Conservation (phyloP, 177 flowering plant genomes). For the Vitis hybrid region DNA sequence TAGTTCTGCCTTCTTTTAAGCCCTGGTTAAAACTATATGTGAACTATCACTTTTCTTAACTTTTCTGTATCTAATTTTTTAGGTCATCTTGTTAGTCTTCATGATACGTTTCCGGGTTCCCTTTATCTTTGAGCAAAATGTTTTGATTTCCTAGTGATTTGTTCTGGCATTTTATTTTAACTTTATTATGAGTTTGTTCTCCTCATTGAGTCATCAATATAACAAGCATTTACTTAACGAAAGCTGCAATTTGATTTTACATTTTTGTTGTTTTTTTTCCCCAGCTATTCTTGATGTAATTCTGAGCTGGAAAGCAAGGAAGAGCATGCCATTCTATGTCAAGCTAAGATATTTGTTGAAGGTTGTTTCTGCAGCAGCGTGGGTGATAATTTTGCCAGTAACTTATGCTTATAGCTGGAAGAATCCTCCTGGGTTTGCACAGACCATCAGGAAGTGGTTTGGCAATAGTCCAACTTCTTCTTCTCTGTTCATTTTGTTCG, state of each 20-base stretch:
- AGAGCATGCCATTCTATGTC: constrained; percentile 66
- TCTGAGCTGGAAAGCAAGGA: constrained; percentile 78
- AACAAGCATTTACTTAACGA: neutral
- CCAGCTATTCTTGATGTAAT: constrained; percentile 78
- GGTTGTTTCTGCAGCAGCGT: constrained; percentile 69
- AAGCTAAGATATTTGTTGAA: constrained; percentile 82
- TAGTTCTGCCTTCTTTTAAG: too few relatives aligned
- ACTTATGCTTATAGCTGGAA: constrained; percentile 83
- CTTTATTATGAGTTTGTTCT: too few relatives aligned
- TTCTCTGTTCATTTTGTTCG: constrained; percentile 74
- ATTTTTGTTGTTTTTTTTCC: constrained; percentile 13
- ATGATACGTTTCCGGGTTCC: too few relatives aligned
- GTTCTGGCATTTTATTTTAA: too few relatives aligned
- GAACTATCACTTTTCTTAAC: too few relatives aligned
- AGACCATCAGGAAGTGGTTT: constrained; percentile 73
- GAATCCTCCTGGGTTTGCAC: constrained; percentile 71
- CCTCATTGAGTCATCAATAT: too few relatives aligned
- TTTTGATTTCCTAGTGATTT: too few relatives aligned
- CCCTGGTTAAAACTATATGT: too few relatives aligned
- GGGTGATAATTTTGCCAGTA: constrained; percentile 86
- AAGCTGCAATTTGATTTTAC: neutral
- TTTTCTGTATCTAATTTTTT: too few relatives aligned
- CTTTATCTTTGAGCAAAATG: too few relatives aligned
- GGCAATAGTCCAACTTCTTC: constrained; percentile 65
- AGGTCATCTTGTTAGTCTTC: too few relatives aligned